Conservation (phyloP, 2,329 filamentous ascomycete genomes). For the Ophiocordyceps robertsii region DNA sequence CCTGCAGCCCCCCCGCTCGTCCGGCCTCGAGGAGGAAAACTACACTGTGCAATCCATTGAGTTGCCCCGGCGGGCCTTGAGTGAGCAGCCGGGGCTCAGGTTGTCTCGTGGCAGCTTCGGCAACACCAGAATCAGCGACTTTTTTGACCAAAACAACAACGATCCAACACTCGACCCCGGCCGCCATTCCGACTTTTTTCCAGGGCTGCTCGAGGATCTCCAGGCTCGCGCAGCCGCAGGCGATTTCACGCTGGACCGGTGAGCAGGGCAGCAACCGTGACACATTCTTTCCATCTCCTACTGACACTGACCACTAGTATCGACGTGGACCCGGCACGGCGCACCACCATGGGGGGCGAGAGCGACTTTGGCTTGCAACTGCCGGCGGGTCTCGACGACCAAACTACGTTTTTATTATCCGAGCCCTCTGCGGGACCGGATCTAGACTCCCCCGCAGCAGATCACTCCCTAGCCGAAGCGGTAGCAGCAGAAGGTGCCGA, state of each 20-base stretch:
- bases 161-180: constrained; percentile 27
- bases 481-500: constrained; percentile 7
- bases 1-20: constrained; percentile 38
- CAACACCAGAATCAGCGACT: constrained; percentile 40
- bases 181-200: constrained; percentile 39
- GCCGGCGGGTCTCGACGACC: constrained; percentile 30
- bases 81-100: constrained; percentile 28
- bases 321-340: constrained; percentile 26
- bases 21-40: constrained; percentile 44
- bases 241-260: constrained; percentile 32
- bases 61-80: constrained; percentile 37
- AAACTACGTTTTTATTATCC: constrained; percentile 38
- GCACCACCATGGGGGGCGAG: constrained; percentile 26
- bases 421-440: constrained; percentile 11
- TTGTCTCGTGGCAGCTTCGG: constrained; percentile 40
- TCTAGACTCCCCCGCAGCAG: constrained; percentile 6
- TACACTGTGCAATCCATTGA: constrained; percentile 47
- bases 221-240: constrained; percentile 22
- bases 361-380: constrained; percentile 40
- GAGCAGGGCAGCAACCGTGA: constrained; percentile 4
- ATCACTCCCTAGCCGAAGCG: constrained; percentile 8
- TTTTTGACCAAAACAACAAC: constrained; percentile 17
- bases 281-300: neutral
- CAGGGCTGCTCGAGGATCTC: constrained; percentile 30
- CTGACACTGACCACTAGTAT: constrained; percentile 8